Evolutionary conservation across 1,284 basidiomycete genomes (phyloP).

Genomic region (Fomitopsis betulina): DNA sequence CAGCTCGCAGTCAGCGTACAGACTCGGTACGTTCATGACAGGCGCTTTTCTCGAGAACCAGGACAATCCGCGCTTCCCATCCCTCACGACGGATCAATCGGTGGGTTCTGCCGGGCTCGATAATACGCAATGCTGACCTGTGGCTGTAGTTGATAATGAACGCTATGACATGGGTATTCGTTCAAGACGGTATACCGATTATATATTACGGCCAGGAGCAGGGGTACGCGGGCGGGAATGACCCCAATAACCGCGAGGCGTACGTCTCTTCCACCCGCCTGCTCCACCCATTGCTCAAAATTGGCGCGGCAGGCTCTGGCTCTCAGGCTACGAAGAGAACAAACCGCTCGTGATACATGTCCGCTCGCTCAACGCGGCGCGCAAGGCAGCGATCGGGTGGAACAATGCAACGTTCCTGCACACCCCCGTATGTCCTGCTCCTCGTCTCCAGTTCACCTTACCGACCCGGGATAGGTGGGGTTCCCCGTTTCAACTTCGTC

Average conservation of each 20-base stretch:
- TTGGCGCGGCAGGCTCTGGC: conserved; percentile 44
- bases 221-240: conserved; percentile 26
- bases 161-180: conserved; percentile 33
- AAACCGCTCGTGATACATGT: conserved; percentile 51
- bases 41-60: conserved; percentile 87
- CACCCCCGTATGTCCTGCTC: conserved; percentile 26
- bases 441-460: too few relatives aligned
- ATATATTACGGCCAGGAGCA: conserved; percentile 60
- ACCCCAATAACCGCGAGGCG: conserved; percentile 60
- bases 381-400: conserved; percentile 46
- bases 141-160: conserved; percentile 22
- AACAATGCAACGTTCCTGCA: conserved; percentile 46
- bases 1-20: conserved; percentile 49
- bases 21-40: conserved; percentile 26
- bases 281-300: background rate
- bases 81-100: conserved; percentile 53
- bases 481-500: conserved; percentile 38
- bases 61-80: conserved; percentile 73
- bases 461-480: conserved; percentile 32
- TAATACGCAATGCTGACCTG: background rate
- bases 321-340: conserved; percentile 44
- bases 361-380: conserved; percentile 53
- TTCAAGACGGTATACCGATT: conserved; percentile 64
- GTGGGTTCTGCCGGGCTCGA: conserved; percentile 32
- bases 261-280: conserved; percentile 26